Percentiles rank a stretch among this genome's conserved stretches.
Evolutionary conservation across 768 basidiomycete genomes (phyloP).

Genomic region (Brasilioporus rufonigricans): DNA sequence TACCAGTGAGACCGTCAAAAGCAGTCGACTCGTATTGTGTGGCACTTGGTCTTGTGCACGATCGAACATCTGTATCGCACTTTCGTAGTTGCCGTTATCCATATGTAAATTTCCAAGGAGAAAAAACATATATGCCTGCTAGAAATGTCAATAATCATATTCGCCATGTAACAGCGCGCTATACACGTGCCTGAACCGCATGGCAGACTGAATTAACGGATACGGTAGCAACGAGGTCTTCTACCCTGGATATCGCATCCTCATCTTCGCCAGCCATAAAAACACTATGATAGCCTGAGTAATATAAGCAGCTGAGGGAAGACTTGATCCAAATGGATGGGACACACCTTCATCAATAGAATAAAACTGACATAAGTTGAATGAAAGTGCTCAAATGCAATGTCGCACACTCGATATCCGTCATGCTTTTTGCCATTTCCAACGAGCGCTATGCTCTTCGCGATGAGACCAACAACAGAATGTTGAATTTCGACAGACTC

Average conservation of each 20-base stretch:
- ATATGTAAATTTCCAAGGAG: neutral
- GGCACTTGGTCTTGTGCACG: neutral
- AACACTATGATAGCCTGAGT: neutral
- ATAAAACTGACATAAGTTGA: neutral
- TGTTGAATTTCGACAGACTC: conserved; percentile 4
- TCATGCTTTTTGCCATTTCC: neutral
- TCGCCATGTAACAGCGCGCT: neutral
- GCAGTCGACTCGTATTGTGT: neutral
- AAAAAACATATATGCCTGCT: neutral
- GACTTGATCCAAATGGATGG: neutral
- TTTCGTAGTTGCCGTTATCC: neutral
- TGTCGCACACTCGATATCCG: conserved; percentile 1
- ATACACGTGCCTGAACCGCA: neutral
- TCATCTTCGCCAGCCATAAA: neutral
- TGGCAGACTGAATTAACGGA: neutral
- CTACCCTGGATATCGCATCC: neutral
- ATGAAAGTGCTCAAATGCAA: neutral
- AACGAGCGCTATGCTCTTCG: neutral
- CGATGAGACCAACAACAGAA: neutral
- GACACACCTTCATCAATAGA: conserved; percentile 7
- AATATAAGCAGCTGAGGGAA: neutral
- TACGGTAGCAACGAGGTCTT: neutral
- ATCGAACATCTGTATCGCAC: neutral
- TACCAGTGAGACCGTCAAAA: neutral
- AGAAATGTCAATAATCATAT: neutral